A percentile compares a stretch with the other conserved stretches of the same genome.
phyloP scores from a whole-genome alignment of 495 filamentous ascomycete genomes.

The Clohesyomyces aquaticus region DNA sequence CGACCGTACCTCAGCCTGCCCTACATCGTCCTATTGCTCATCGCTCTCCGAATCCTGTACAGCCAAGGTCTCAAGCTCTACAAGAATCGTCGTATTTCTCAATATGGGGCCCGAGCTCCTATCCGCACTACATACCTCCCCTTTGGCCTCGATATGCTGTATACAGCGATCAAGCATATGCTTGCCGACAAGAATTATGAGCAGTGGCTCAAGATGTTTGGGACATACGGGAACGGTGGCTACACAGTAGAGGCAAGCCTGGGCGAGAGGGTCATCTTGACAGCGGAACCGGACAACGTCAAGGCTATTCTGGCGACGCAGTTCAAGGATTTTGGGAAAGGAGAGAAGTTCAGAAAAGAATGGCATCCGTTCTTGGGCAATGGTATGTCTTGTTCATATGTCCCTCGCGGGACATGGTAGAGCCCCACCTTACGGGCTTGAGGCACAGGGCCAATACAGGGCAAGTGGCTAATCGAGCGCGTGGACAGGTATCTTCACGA shows the following conservation, averaged over 20 bases:
- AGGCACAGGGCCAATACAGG: not conserved
- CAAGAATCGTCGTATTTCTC: slow-evolving; percentile 5
- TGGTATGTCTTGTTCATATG: slow-evolving; percentile 38
- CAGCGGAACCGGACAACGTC: slow-evolving; percentile 60
- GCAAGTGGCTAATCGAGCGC: not conserved
- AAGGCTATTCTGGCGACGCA: slow-evolving; percentile 61
- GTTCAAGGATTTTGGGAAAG: slow-evolving; percentile 61
- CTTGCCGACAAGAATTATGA: slow-evolving; percentile 59
- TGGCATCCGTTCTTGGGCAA: slow-evolving; percentile 62
- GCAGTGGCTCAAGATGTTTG: slow-evolving; percentile 61
- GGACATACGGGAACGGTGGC: slow-evolving; percentile 39
- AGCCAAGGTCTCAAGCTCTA: not conserved
- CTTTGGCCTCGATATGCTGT: slow-evolving; percentile 64
- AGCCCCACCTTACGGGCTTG: not conserved
- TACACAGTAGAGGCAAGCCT: slow-evolving; percentile 61
- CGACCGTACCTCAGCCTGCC: slow-evolving; percentile 12
- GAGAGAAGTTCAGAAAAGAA: slow-evolving; percentile 53
- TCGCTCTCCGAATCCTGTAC: slow-evolving; percentile 15
- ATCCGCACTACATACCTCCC: slow-evolving; percentile 37
- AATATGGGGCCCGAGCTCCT: slow-evolving; percentile 43
- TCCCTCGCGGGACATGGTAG: too few species aligned
- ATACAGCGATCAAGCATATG: slow-evolving; percentile 55
- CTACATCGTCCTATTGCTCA: slow-evolving; percentile 12
- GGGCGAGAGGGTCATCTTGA: slow-evolving; percentile 53
- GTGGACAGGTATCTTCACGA: slow-evolving; percentile 57